Percentiles rank a stretch among this genome's conserved stretches.
These are phyloP conservation scores for Chytriomyces hyalinus DNA, from an alignment of 192 early-diverging fungal species.

Conservation along the genomic window DNA sequence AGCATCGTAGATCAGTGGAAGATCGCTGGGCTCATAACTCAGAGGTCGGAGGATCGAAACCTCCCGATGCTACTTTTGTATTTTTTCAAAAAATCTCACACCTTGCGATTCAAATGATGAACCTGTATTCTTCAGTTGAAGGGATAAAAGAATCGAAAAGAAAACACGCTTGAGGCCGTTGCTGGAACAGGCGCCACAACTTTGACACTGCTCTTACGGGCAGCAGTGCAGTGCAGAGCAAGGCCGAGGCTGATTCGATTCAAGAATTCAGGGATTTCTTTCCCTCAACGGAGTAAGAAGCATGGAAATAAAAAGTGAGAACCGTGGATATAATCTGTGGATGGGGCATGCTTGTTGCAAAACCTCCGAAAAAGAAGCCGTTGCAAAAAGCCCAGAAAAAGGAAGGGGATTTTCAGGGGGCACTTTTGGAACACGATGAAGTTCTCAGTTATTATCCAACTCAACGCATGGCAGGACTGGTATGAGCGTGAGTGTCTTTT, in stretches of 20 bases:
- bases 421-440: conserved; percentile 67
- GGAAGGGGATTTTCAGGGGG: background rate
- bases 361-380: background rate
- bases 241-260: too few species aligned
- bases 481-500: conserved; percentile 44
- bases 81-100: conserved; percentile 9
- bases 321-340: too few species aligned
- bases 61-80: conserved; percentile 63
- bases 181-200: too few species aligned
- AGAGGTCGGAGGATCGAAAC: conserved; percentile 85
- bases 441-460: conserved; percentile 88
- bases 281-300: too few species aligned
- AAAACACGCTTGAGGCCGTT: too few species aligned
- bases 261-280: too few species aligned
- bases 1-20: conserved; percentile 85
- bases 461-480: conserved; percentile 82
- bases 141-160: too few species aligned
- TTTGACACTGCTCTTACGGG: too few species aligned
- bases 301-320: too few species aligned
- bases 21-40: conserved; percentile 88
- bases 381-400: background rate
- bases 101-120: too few species aligned
- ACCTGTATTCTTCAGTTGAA: too few species aligned
- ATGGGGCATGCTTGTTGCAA: background rate
- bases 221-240: too few species aligned